Base-by-base conservation (phyloP, 108 stramenopile genomes). In the Skeletonema grethae region DNA sequence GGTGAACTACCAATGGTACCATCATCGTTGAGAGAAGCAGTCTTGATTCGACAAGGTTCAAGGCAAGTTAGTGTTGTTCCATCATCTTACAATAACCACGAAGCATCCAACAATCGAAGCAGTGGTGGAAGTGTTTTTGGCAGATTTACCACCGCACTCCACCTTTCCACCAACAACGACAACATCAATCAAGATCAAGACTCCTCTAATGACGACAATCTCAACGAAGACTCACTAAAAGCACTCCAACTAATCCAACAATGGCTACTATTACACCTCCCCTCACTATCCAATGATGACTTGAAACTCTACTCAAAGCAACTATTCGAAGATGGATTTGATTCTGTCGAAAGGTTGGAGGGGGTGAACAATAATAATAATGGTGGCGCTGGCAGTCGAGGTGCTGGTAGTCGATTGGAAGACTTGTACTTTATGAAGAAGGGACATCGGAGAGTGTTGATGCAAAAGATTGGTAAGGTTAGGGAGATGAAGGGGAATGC, bases 361-460 rank as follows among this genome's bases (percentile, higher is more conserved):
- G 61, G 45, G 46, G 43, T 80, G 38, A 62, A 43, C 9, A 70
- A 48, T 36, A 53, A 53, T 53, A 24, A 7, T 53, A 22, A 8
- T 53, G 16, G 46, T 48, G 46, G 22, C 1, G 12, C 10, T n/a
- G 15, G 15, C n/a, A 5, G 15, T 43, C 8, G 50, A n/a, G n/a
- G n/a, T n/a, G n/a, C n/a, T 53, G 5, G 8, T 22, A 24, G 20
- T 2, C 5, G 22, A 53, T 53, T 53, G 55, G 75, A 65, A 29
- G 79, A 80, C 35, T 35, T 80, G 9, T 36, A 57, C 22, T 80
- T 80, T 62, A 80, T 80, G 79, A 80, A 80, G 30, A 80, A 72
- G 63, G 79, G 70, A 8, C 79, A 80, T 35, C 10, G 69, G 13
- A 53, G 79, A 25, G 79, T 67, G 1, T 31, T 80, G 50, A 36